Evolutionary conservation across 108 stramenopile genomes (phyloP).

Genomic region (Ochromonas danica): DNA sequence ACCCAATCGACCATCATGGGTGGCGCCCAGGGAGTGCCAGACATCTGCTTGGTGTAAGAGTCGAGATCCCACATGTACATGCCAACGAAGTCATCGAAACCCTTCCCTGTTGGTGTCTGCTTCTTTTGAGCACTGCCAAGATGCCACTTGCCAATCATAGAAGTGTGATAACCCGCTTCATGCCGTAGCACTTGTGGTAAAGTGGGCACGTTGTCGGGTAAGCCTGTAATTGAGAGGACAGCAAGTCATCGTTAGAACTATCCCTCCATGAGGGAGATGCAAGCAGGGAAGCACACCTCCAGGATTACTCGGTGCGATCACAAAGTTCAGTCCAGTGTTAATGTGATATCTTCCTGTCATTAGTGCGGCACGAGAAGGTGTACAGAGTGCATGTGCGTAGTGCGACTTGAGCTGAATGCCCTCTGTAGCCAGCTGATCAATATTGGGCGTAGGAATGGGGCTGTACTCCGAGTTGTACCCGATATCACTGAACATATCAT

Average conservation of each 20-base stretch:
- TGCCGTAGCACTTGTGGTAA: conserved; percentile 26
- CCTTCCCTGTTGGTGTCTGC: conserved; percentile 38
- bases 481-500: not conserved
- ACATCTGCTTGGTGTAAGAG: conserved; percentile 20
- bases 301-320: not conserved
- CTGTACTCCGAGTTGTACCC: conserved; percentile 1
- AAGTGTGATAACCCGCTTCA: conserved; percentile 36
- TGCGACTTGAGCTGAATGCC: conserved; percentile 33
- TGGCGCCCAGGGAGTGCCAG: not conserved
- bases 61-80: conserved; percentile 11
- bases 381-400: conserved; percentile 36
- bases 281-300: too few relatives aligned
- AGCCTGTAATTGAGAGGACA: too few relatives aligned
- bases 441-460: conserved; percentile 32
- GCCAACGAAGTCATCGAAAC: conserved; percentile 45
- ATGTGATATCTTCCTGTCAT: conserved; percentile 42
- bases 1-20: conserved; percentile 22
- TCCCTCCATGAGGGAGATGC: conserved; percentile 19
- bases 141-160: conserved; percentile 56
- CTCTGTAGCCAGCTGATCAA: conserved; percentile 19
- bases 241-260: conserved; percentile 30
- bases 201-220: conserved; percentile 25
- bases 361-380: conserved; percentile 38
- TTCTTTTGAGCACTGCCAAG: conserved; percentile 34
- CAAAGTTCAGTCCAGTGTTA: conserved; percentile 40